Percentiles rank a stretch among this genome's conserved stretches.
phyloP scores from a whole-genome alignment of 495 filamentous ascomycete species.

The Peziza echinospora region DNA sequence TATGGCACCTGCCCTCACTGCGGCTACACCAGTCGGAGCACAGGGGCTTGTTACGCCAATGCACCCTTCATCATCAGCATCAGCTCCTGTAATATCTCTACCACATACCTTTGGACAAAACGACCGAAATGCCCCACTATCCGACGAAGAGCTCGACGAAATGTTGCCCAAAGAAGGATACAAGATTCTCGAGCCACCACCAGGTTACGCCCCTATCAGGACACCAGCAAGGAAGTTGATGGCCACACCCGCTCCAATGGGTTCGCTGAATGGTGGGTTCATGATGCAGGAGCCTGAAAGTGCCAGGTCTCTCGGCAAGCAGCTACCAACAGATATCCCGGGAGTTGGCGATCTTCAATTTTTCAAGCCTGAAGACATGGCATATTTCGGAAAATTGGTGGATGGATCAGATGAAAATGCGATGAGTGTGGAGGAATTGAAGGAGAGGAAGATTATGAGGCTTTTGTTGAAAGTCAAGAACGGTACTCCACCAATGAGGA shows the following conservation, averaged over 20 bases:
- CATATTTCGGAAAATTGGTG: conserved; percentile 93
- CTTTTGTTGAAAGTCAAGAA: conserved; percentile 97
- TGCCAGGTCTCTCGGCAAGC: conserved; percentile 57
- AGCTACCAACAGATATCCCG: conserved; percentile 88
- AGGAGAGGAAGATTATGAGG: conserved; percentile 97
- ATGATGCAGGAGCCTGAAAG: conserved; percentile 95
- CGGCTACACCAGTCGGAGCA: conserved; percentile 63
- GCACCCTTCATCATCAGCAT: conserved; percentile 46
- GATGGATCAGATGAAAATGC: conserved; percentile 84
- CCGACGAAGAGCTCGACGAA: conserved; percentile 82
- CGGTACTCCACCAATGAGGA: conserved; percentile 95
- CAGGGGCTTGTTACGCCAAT: conserved; percentile 67
- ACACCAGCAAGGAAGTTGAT: conserved; percentile 55
- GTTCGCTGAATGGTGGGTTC: conserved; percentile 55
- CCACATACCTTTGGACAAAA: conserved; percentile 55
- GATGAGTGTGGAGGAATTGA: conserved; percentile 83
- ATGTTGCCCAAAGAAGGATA: conserved; percentile 86
- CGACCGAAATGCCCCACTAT: conserved; percentile 54
- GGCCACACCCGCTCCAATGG: conserved; percentile 46
- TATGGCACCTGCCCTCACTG: conserved; percentile 50
- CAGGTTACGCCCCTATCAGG: conserved; percentile 74
- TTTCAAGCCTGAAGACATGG: conserved; percentile 98
- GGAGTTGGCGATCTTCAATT: conserved; percentile 95
- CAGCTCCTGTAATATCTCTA: conserved; percentile 29
- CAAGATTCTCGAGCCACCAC: conserved; percentile 77